Evolutionary conservation across 106 monocot species (phyloP).

Genomic region (Dendrobium chrysotoxum): DNA sequence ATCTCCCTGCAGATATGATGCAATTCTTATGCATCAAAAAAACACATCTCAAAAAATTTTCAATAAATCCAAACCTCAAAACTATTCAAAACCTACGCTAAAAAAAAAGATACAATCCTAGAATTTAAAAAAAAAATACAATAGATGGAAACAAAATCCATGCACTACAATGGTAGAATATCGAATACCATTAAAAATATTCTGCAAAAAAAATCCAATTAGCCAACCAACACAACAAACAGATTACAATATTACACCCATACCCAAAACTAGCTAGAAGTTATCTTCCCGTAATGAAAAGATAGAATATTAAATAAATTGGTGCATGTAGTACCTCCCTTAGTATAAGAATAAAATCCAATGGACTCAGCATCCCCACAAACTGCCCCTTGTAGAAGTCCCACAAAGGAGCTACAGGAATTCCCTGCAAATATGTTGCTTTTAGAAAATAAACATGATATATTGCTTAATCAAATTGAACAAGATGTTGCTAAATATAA

Average conservation of each 20-base stretch:
- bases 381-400: slow-evolving; percentile 64
- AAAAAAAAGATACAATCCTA: not conserved
- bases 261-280: not conserved
- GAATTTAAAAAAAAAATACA: not conserved
- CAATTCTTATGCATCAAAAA: not conserved
- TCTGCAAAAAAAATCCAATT: not conserved
- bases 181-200: not conserved
- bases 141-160: not conserved
- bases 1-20: not conserved
- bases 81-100: not conserved
- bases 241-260: not conserved
- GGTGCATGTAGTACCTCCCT: slow-evolving; percentile 48
- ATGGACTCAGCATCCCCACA: slow-evolving; percentile 82
- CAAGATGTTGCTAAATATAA: not conserved
- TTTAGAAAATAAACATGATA: not conserved
- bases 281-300: not conserved
- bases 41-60: not conserved
- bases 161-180: not conserved
- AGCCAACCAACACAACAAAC: not conserved
- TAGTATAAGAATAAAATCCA: slow-evolving; percentile 92
- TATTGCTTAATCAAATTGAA: not conserved
- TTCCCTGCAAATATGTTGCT: slow-evolving; percentile 45
- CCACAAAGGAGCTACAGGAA: slow-evolving; percentile 88
- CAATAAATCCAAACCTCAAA: not conserved
- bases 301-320: not conserved